These are phyloP conservation scores for Kuraishia piskuri DNA, from an alignment of 805 yeast genomes.

Conservation along the genomic window DNA sequence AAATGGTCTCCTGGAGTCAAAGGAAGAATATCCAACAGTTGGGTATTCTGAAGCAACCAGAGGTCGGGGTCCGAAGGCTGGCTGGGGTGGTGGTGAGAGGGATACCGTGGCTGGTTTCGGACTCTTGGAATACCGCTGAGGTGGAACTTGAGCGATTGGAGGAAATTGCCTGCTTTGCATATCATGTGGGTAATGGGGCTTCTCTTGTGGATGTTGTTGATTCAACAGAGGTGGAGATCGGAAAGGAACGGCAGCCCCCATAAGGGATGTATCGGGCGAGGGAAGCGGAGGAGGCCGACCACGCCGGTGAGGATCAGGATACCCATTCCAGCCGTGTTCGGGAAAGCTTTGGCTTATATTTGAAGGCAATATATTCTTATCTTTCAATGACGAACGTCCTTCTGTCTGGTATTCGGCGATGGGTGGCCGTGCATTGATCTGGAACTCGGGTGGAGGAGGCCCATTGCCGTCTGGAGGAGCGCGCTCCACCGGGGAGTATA, in stretches of 20 bases:
- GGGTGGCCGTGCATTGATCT: not conserved
- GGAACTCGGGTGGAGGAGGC: not conserved
- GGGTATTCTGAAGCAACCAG: not conserved
- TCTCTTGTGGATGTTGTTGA: not conserved
- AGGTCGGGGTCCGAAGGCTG: not conserved
- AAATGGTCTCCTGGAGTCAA: not conserved
- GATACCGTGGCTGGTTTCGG: not conserved
- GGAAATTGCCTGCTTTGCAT: not conserved
- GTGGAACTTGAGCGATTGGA: not conserved
- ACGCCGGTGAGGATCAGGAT: not conserved
- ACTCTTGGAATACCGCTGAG: not conserved
- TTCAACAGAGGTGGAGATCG: not conserved
- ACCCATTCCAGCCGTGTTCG: not conserved
- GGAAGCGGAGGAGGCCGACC: not conserved
- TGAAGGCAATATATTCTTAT: not conserved
- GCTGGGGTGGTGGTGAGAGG: not conserved
- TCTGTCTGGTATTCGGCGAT: not conserved
- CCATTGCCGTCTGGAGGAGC: not conserved
- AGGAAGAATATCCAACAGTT: not conserved
- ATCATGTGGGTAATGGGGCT: not conserved
- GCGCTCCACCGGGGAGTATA: not conserved
- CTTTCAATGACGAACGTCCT: not conserved
- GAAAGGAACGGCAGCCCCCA: not conserved
- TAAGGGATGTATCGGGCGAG: not conserved
- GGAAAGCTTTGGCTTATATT: not conserved